Conservation (phyloP, 768 basidiomycete genomes). For the Naganishia onofrii region DNA sequence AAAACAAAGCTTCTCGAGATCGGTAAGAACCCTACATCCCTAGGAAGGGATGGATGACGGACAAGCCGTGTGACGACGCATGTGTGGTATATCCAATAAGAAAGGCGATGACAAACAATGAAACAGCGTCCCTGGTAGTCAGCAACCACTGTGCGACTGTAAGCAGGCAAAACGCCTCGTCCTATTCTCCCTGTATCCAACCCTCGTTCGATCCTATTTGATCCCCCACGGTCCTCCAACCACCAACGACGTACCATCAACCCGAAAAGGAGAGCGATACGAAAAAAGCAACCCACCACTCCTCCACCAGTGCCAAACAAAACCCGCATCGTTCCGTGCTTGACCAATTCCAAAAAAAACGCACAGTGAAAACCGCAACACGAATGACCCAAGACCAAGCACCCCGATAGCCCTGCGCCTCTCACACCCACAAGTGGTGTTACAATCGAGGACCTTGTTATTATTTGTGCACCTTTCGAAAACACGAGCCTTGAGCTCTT, state of each 20-base stretch:
- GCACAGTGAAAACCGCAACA: background rate
- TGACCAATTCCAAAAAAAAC: background rate
- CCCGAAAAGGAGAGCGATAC: slow-evolving; percentile 3
- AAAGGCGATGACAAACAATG: background rate
- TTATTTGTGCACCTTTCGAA: slow-evolving; percentile 21
- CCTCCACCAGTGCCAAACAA: background rate
- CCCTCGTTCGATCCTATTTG: background rate
- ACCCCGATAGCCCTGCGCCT: background rate
- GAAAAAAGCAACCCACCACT: background rate
- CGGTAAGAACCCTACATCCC: background rate
- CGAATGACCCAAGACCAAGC: background rate
- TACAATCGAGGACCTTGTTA: slow-evolving; percentile 8
- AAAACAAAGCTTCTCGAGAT: background rate
- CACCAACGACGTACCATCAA: background rate
- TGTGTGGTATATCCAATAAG: background rate
- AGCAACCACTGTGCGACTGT: too few species aligned
- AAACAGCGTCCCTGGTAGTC: too few species aligned
- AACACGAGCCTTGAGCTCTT: slow-evolving; percentile 12
- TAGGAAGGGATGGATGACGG: background rate
- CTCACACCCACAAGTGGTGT: background rate
- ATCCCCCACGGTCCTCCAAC: background rate
- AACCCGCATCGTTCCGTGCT: slow-evolving; percentile 10
- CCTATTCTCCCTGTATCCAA: background rate
- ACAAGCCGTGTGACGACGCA: background rate
- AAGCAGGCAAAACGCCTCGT: too few species aligned